Conservation (phyloP, 768 basidiomycete genomes). For the Lactarius psammicola region DNA sequence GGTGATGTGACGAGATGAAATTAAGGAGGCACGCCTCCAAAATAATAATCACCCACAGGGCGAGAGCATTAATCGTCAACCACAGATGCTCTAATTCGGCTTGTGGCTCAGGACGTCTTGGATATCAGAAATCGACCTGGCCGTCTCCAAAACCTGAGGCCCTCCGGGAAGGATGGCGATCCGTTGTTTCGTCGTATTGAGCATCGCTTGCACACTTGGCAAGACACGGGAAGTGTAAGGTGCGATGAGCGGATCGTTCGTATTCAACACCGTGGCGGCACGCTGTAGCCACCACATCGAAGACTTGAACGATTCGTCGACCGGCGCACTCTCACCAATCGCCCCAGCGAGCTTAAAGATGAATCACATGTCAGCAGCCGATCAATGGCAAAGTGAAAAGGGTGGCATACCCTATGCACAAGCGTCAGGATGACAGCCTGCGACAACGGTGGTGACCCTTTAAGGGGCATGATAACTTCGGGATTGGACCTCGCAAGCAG, state of each 20-base stretch:
- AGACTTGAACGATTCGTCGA: conserved; percentile 78
- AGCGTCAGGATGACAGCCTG: conserved; percentile 84
- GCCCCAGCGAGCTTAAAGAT: conserved; percentile 61
- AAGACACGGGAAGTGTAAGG: conserved; percentile 81
- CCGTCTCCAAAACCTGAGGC: conserved; percentile 62
- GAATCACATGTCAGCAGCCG: conserved; percentile 12
- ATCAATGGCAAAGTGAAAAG: background rate
- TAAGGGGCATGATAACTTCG: conserved; percentile 76
- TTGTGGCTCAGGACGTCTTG: conserved; percentile 65
- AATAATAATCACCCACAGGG: conserved; percentile 20
- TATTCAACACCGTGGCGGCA: conserved; percentile 64
- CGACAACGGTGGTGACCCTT: conserved; percentile 65
- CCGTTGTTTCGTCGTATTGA: conserved; percentile 78
- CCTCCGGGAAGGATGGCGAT: conserved; percentile 74
- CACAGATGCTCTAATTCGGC: conserved; percentile 22
- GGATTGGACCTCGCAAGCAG: conserved; percentile 72
- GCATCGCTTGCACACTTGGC: conserved; percentile 71
- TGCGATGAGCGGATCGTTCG: conserved; percentile 77
- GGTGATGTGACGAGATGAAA: conserved; percentile 1
- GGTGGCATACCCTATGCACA: conserved; percentile 66
- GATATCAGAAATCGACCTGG: conserved; percentile 68
- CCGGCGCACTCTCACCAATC: conserved; percentile 71
- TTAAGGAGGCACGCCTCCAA: conserved; percentile 21
- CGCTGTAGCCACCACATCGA: conserved; percentile 88
- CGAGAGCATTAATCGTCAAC: conserved; percentile 6